phyloP scores from a whole-genome alignment of 176 grass and related monocot genomes.

The Zea luxurians region DNA sequence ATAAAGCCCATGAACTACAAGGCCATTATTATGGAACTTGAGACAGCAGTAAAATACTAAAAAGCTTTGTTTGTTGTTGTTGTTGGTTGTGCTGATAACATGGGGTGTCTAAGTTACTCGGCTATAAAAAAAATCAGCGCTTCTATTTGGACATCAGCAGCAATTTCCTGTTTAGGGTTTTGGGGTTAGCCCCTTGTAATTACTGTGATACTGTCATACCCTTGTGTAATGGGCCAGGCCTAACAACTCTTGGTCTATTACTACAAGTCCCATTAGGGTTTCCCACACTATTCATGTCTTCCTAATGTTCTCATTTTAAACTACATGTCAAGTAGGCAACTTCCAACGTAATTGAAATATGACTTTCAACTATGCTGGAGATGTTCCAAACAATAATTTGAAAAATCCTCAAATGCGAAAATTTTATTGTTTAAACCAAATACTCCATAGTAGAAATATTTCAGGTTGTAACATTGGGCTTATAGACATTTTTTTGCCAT shows the following conservation, averaged over 20 bases:
- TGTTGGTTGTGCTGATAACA: not conserved
- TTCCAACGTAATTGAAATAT: not conserved
- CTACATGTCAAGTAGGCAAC: not conserved
- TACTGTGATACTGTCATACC: too few species aligned
- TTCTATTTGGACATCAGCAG: not conserved
- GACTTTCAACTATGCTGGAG: not conserved
- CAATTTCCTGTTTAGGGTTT: not conserved
- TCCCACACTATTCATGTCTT: not conserved
- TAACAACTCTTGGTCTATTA: too few species aligned
- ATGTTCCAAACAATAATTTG: not conserved
- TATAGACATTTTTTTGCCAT: not conserved
- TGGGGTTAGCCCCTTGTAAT: too few species aligned
- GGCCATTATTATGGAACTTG: not conserved
- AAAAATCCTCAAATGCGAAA: not conserved
- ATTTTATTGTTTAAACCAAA: not conserved
- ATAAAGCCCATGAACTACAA: not conserved
- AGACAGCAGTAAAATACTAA: not conserved
- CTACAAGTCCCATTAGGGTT: too few species aligned
- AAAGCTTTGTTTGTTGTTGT: too few species aligned
- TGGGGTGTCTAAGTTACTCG: not conserved
- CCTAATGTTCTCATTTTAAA: not conserved
- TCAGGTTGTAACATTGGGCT: not conserved
- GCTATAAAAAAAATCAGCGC: not conserved
- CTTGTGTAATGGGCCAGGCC: too few species aligned
- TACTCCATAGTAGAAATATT: not conserved